A percentile compares a stretch with the other conserved stretches of the same genome.
phyloP scores from a whole-genome alignment of 495 filamentous ascomycete genomes.

The Aspergillus coremiiformis region DNA sequence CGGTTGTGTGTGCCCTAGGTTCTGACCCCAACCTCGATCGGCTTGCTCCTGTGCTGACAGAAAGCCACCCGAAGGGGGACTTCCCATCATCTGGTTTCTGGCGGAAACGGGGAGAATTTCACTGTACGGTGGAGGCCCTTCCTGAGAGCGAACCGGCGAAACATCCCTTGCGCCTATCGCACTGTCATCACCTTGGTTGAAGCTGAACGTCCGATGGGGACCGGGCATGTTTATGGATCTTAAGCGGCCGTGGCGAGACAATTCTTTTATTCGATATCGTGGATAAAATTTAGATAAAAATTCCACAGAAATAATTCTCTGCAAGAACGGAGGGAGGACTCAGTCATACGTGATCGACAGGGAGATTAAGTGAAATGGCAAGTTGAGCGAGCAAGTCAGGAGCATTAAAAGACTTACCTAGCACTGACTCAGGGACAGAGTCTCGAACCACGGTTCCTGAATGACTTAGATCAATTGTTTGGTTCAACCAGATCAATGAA shows the following conservation, averaged over 20 bases:
- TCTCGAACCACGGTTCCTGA: constrained; percentile 22
- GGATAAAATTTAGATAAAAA: background rate
- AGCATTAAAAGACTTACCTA: too few relatives aligned
- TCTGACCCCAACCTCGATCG: constrained; percentile 9
- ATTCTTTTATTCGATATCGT: background rate
- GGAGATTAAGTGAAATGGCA: background rate
- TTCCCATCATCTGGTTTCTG: constrained; percentile 5
- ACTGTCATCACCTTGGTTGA: constrained; percentile 14
- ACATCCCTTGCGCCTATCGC: background rate
- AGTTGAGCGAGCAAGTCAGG: background rate
- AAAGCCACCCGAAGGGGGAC: constrained; percentile 4
- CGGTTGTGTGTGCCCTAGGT: constrained; percentile 19
- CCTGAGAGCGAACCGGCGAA: background rate
- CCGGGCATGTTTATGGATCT: constrained; percentile 13
- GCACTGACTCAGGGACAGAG: too few relatives aligned
- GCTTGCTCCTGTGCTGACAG: constrained; percentile 12
- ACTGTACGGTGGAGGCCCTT: constrained; percentile 11
- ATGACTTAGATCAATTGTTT: constrained; percentile 5
- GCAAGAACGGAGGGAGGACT: background rate
- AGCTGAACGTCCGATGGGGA: constrained; percentile 14
- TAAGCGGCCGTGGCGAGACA: background rate
- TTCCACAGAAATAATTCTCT: too few relatives aligned
- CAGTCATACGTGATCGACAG: too few relatives aligned
- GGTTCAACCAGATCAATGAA: background rate
- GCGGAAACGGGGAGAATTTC: constrained; percentile 16